phyloP scores from a whole-genome alignment of 768 basidiomycete species.

The Auriscalpium microsporum region DNA sequence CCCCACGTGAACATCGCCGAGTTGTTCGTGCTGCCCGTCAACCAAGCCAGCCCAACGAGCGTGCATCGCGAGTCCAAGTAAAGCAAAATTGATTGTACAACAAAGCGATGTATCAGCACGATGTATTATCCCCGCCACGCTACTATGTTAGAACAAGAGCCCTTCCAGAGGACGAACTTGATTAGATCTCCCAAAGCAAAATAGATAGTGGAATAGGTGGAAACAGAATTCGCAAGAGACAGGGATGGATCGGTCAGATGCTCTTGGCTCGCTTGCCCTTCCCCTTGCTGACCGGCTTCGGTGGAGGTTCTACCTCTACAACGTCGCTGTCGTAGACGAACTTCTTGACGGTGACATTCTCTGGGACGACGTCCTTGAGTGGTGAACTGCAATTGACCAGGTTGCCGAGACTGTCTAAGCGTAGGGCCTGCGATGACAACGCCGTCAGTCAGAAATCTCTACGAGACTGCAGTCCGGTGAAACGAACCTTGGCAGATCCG shows the following conservation, averaged over 20 bases:
- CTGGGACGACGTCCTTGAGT: conserved; percentile 46
- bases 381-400: conserved; percentile 49
- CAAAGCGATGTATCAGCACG: not conserved
- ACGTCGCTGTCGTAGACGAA: conserved; percentile 72
- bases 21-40: conserved; percentile 66
- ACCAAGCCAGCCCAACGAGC: conserved; percentile 65
- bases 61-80: conserved; percentile 35
- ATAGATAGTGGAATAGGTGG: too few relatives aligned
- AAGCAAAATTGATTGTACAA: conserved; percentile 4
- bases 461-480: conserved; percentile 29
- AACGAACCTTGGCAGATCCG: conserved; percentile 52
- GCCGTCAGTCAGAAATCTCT: too few relatives aligned
- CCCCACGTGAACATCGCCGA: conserved; percentile 89
- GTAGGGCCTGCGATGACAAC: conserved; percentile 20
- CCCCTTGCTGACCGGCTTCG: conserved; percentile 19
- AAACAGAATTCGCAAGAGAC: too few relatives aligned
- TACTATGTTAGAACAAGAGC: too few relatives aligned
- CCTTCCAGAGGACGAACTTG: too few relatives aligned
- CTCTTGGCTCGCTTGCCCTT: conserved; percentile 51
- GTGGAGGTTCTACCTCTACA: conserved; percentile 19
- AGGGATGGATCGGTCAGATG: not conserved
- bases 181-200: too few relatives aligned
- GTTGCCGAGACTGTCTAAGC: conserved; percentile 68
- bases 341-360: conserved; percentile 67
- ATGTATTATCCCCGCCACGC: too few relatives aligned